Evolutionary conservation across 2,329 filamentous ascomycete genomes (phyloP).

Genomic region (Diaporthe sp.): DNA sequence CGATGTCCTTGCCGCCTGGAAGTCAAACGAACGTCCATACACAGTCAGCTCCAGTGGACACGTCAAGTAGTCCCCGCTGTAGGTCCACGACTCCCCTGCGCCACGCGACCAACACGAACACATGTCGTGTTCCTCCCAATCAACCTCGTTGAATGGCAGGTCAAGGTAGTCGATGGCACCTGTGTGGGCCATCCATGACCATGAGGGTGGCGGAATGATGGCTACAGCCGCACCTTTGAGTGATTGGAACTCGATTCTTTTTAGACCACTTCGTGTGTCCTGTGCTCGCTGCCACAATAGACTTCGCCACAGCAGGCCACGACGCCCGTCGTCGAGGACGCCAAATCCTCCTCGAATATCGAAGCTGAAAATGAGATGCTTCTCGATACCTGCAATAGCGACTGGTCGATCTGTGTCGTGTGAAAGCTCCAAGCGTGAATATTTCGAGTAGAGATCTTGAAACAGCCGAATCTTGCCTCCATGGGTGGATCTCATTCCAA

Average conservation of each 20-base stretch:
- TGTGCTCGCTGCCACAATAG: constrained; percentile 46
- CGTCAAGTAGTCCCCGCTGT: neutral
- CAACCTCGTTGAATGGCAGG: neutral
- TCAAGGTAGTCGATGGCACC: neutral
- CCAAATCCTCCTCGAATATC: neutral
- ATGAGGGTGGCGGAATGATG: neutral
- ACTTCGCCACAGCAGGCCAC: constrained; percentile 43
- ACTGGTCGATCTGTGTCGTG: constrained; percentile 43
- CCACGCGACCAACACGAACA: neutral
- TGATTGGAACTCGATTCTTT: neutral
- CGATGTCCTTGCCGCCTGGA: neutral
- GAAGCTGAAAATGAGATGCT: neutral
- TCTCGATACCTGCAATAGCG: constrained; percentile 46
- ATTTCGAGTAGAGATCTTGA: constrained; percentile 45
- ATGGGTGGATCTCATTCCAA: constrained; percentile 9
- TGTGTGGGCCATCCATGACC: constrained; percentile 25
- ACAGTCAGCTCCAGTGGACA: neutral
- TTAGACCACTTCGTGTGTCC: neutral
- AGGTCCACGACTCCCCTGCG: neutral
- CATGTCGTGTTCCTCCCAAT: constrained; percentile 15
- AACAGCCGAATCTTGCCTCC: constrained; percentile 41
- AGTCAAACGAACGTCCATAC: neutral
- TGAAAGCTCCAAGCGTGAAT: constrained; percentile 45
- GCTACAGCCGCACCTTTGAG: neutral
- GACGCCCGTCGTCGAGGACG: neutral